These are phyloP conservation scores for Gossypium mustelinum DNA, from an alignment of 345 rosid species.

Conservation along the genomic window DNA sequence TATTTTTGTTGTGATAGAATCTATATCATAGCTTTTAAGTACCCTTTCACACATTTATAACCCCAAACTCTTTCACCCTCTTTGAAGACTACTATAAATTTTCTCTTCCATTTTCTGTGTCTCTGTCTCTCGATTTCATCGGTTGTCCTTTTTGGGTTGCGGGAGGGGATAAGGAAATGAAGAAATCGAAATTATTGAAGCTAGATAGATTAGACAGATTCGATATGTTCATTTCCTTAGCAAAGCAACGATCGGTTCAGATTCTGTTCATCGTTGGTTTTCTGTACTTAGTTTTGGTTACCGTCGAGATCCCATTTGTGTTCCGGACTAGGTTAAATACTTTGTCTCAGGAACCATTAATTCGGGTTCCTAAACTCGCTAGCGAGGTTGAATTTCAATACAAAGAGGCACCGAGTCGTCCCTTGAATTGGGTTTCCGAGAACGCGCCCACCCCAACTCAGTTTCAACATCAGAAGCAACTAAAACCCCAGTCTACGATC, in stretches of 20 bases:
- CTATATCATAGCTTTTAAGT: no score
- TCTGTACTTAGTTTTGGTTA: slow-evolving; percentile 54
- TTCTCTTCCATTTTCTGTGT: neutral
- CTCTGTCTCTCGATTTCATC: neutral
- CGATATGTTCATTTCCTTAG: slow-evolving; percentile 39
- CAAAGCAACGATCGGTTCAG: slow-evolving; percentile 68
- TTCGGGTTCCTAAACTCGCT: slow-evolving; percentile 43
- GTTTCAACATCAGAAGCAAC: slow-evolving; percentile 17
- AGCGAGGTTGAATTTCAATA: slow-evolving; percentile 42
- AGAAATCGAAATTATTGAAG: slow-evolving; percentile 47
- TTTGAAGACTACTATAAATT: neutral
- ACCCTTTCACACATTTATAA: neutral
- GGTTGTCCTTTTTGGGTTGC: neutral
- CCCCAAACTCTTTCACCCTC: no score
- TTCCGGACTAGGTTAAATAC: slow-evolving; percentile 49
- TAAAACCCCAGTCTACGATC: slow-evolving; percentile 16
- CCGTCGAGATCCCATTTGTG: slow-evolving; percentile 76
- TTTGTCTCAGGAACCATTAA: slow-evolving; percentile 41
- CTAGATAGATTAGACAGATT: slow-evolving; percentile 38
- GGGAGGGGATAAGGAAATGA: slow-evolving; percentile 30
- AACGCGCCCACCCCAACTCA: slow-evolving; percentile 31
- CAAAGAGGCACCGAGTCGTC: slow-evolving; percentile 52
- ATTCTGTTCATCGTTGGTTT: slow-evolving; percentile 49
- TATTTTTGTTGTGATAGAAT: neutral
- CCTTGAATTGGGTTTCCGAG: slow-evolving; percentile 40